Percentiles rank a stretch among this genome's conserved stretches.
phyloP scores from a whole-genome alignment of 2,329 filamentous ascomycete species.

The Chrysoporthe deuterocubensis region DNA sequence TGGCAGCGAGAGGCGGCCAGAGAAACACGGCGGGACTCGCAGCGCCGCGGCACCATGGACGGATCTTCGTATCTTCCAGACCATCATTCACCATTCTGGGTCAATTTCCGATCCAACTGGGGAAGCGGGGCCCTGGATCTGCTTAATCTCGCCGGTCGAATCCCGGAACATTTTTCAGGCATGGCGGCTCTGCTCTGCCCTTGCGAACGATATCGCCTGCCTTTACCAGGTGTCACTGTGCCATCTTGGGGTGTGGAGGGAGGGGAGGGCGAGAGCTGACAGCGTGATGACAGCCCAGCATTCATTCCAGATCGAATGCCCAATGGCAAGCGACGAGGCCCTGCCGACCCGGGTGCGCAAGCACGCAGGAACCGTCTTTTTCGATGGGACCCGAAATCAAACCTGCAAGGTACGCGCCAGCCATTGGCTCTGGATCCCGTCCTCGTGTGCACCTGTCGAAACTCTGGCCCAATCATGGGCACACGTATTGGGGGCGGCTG shows the following conservation, averaged over 20 bases:
- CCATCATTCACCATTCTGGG: background rate
- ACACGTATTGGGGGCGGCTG: background rate
- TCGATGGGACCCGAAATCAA: no score
- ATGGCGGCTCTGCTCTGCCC: background rate
- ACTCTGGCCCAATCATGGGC: conserved; percentile 9
- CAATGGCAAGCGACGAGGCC: no score
- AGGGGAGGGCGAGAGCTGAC: background rate
- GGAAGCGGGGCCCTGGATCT: background rate
- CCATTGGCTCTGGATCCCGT: background rate
- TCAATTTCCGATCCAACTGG: conserved; percentile 12
- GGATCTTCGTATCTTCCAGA: conserved; percentile 12
- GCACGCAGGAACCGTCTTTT: no score
- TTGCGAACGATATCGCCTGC: background rate
- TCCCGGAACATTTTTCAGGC: background rate
- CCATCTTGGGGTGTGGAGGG: background rate
- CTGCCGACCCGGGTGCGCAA: no score
- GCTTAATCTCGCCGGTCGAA: background rate
- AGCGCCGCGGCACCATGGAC: background rate
- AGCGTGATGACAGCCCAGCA: background rate
- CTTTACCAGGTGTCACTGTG: background rate
- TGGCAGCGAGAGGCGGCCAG: no score
- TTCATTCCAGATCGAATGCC: no score
- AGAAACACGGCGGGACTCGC: background rate
- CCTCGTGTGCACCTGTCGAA: background rate
- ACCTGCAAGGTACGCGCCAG: conserved; percentile 19